Conservation (phyloP, 257 asterid genomes). For the Forsythia viridissima region DNA sequence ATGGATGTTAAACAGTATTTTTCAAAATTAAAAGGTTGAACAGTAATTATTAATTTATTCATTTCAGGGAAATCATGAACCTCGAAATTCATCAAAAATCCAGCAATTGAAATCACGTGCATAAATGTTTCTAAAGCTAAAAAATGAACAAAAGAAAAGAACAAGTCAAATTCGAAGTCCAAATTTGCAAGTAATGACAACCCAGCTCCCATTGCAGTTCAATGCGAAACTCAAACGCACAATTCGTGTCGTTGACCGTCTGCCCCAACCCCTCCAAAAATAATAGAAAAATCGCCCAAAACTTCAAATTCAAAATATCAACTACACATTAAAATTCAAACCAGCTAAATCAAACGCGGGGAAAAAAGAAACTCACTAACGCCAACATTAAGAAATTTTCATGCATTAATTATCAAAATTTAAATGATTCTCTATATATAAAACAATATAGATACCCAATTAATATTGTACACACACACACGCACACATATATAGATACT, state of each 20-base stretch:
- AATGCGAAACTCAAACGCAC: conserved; percentile 10
- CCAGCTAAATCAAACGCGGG: background rate
- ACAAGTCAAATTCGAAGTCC: conserved; percentile 8
- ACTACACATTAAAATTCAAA: conserved; percentile 2
- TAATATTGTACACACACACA: background rate
- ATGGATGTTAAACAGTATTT: no score
- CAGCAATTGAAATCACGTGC: background rate
- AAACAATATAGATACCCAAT: background rate
- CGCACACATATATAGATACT: conserved; percentile 2
- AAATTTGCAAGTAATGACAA: background rate
- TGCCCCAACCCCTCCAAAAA: background rate
- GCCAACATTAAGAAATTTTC: background rate
- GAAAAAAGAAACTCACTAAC: conserved; percentile 6
- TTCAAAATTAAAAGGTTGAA: no score
- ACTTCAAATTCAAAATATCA: background rate
- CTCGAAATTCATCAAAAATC: background rate
- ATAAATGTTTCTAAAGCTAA: background rate
- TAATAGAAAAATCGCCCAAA: background rate
- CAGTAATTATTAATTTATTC: no score
- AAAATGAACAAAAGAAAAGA: background rate
- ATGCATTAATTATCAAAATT: background rate
- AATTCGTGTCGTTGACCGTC: conserved; percentile 38
- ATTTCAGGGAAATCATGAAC: background rate
- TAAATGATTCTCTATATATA: background rate
- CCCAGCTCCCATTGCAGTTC: background rate